Evolutionary conservation across 371 early-diverging fungal species (phyloP), one percentile per base, ranked within the genome.

Genomic region (Lichtheimia ramosa): DNA sequence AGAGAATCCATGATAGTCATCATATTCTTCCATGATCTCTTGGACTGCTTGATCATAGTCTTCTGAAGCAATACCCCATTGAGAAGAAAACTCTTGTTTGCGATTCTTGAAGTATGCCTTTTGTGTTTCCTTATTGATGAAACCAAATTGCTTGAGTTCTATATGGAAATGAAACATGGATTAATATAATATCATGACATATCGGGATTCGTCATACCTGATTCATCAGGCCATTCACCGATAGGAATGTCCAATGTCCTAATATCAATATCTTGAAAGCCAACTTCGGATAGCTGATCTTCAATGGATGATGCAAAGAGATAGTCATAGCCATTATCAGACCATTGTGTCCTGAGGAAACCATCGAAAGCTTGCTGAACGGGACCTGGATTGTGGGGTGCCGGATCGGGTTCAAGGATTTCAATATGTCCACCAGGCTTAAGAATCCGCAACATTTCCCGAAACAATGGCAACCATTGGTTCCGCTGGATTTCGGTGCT

Each of bases 91-190:
- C 13, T 61, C 64, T 12, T 48, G 42, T 56, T 73, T 74, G 25
- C 67, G 71, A 55, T 71, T 75, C 39, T 66, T 62, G 21, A 80
- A 58, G 13, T 58, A 60, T 1, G 75, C 63, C 25, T 74, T 74
- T 57, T 80, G 73, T 5, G 73, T 68, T 51, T 80, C 77, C 59
- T 77, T 76, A 51, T 80, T 80, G 55, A 80, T 80, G 24, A 80
- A 80, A 2, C 80, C 75, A 66, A 63, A 79, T 43, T 79, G 75
- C 27, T 75, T 79, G 15, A 74, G 61, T 61, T 79, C 76, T 71
- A 51, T 53, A 13, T 23, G 23, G 7, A 42, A 24, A 21, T 18
- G 10, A 14, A 43, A 18, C 14, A 24, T 20, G 24, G 25, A 49
- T 51, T 15, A 51, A 18, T 20, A 34, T 16, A 25, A 40, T n/a